Percentiles rank a stretch among this genome's conserved stretches.
Conservation (phyloP, 2,329 filamentous ascomycete species). For the Cladobotryum protrusum region DNA sequence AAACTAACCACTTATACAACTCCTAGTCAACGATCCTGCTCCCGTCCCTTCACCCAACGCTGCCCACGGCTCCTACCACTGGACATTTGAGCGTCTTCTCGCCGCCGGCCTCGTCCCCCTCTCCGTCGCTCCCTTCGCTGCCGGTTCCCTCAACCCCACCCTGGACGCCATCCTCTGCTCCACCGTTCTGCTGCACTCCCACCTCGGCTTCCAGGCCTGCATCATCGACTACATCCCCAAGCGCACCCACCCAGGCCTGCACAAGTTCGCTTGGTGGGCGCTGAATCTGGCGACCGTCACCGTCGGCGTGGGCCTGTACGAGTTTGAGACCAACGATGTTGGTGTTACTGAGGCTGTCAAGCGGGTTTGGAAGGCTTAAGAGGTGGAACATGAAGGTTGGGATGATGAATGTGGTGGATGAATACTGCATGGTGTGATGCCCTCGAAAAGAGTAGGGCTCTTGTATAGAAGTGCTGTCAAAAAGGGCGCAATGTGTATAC, state of each 20-base stretch:
- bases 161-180: conserved; percentile 82
- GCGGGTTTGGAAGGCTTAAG: conserved; percentile 79
- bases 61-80: conserved; percentile 93
- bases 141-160: conserved; percentile 82
- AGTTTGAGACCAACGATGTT: conserved; percentile 98
- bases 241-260: conserved; percentile 60
- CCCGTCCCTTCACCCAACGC: conserved; percentile 66
- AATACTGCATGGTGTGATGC: conserved; percentile 4
- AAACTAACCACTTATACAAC: neutral
- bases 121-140: conserved; percentile 84
- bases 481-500: conserved; percentile 11
- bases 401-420: neutral
- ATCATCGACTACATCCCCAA: conserved; percentile 88
- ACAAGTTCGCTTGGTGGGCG: conserved; percentile 66
- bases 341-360: conserved; percentile 85
- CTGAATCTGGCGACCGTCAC: conserved; percentile 73
- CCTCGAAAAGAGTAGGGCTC: conserved; percentile 2
- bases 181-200: conserved; percentile 81
- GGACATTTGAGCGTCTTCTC: conserved; percentile 88
- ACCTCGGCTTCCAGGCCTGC: conserved; percentile 87
- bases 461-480: conserved; percentile 16
- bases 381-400: neutral
- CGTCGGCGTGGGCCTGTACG: conserved; percentile 85
- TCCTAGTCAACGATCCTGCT: conserved; percentile 76
- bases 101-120: conserved; percentile 78